Percentiles rank a stretch among this genome's conserved stretches.
phyloP scores from a whole-genome alignment of 2,329 filamentous ascomycete species.

The Colletotrichum cuscutae region DNA sequence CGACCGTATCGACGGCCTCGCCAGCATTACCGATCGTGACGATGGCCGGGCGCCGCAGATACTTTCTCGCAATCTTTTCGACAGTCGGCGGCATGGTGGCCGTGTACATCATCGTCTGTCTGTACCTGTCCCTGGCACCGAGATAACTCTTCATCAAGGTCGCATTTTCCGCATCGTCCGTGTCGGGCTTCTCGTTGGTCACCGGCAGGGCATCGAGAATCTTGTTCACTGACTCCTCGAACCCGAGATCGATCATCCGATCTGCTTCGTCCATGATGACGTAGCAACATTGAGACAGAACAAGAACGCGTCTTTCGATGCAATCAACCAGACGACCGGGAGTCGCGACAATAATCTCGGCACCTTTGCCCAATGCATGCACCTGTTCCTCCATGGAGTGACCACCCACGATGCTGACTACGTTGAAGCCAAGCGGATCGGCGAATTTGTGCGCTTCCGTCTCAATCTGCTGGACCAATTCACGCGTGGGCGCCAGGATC shows the following conservation, averaged over 20 bases:
- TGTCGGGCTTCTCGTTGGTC: constrained; percentile 93
- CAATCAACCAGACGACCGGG: constrained; percentile 97
- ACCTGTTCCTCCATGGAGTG: constrained; percentile 95
- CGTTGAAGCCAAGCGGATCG: constrained; percentile 87
- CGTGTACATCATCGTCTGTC: constrained; percentile 99
- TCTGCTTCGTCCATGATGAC: constrained; percentile 99
- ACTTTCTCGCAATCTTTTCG: constrained; percentile 96
- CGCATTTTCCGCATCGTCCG: constrained; percentile 88
- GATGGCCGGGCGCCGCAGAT: constrained; percentile 90
- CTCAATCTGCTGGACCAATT: constrained; percentile 97
- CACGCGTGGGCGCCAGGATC: constrained; percentile 94
- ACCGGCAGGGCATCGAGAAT: constrained; percentile 95
- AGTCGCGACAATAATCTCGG: constrained; percentile 98
- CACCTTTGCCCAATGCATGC: constrained; percentile 88
- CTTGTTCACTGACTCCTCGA: constrained; percentile 97
- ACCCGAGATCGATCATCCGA: constrained; percentile 98
- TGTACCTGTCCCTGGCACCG: constrained; percentile 80
- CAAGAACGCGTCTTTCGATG: constrained; percentile 90
- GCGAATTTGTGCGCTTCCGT: constrained; percentile 94
- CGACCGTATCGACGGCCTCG: constrained; percentile 96
- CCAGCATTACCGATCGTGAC: constrained; percentile 95
- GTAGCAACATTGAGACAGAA: constrained; percentile 96
- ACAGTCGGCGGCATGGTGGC: constrained; percentile 95
- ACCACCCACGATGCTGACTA: constrained; percentile 97
- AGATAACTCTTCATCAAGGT: constrained; percentile 85